These are phyloP conservation scores for Aurifilum marmelostoma DNA, from an alignment of 2,329 filamentous ascomycete genomes.

Conservation along the genomic window DNA sequence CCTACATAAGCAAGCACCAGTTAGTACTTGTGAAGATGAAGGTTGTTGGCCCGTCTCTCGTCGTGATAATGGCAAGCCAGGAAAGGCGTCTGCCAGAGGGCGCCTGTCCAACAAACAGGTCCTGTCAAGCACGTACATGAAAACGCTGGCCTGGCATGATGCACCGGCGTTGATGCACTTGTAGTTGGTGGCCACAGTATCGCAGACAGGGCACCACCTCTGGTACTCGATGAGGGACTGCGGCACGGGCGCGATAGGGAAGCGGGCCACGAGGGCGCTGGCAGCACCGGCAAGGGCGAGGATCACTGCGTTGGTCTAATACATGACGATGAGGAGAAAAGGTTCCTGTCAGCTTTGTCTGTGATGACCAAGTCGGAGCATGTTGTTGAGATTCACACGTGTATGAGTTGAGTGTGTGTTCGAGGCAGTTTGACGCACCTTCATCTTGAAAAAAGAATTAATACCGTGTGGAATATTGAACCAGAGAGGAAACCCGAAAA, in stretches of 20 bases:
- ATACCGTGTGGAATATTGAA: not conserved
- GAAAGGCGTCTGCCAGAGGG: not conserved
- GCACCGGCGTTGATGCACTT: conserved; percentile 14
- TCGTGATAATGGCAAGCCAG: not conserved
- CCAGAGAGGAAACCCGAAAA: conserved; percentile 7
- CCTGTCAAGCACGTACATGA: conserved; percentile 17
- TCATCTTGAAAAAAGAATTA: conserved; percentile 16
- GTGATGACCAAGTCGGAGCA: not conserved
- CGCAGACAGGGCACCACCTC: conserved; percentile 29
- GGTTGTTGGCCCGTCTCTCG: too few species aligned
- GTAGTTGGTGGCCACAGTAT: conserved; percentile 27
- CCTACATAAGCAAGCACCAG: not conserved
- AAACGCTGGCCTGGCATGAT: conserved; percentile 22
- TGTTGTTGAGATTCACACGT: not conserved
- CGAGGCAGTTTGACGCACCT: conserved; percentile 9
- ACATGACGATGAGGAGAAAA: not conserved
- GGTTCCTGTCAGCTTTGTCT: not conserved
- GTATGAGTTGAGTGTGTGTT: too few species aligned
- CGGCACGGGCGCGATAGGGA: not conserved
- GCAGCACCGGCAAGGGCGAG: conserved; percentile 25
- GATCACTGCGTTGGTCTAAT: conserved; percentile 24
- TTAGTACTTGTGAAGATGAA: not conserved
- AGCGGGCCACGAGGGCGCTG: conserved; percentile 27
- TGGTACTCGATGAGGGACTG: conserved; percentile 27
- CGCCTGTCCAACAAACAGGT: not conserved